A percentile compares a stretch with the other conserved stretches of the same genome.
phyloP scores from a whole-genome alignment of 1,284 basidiomycete species.

The Microbotryomycetes sp. region DNA sequence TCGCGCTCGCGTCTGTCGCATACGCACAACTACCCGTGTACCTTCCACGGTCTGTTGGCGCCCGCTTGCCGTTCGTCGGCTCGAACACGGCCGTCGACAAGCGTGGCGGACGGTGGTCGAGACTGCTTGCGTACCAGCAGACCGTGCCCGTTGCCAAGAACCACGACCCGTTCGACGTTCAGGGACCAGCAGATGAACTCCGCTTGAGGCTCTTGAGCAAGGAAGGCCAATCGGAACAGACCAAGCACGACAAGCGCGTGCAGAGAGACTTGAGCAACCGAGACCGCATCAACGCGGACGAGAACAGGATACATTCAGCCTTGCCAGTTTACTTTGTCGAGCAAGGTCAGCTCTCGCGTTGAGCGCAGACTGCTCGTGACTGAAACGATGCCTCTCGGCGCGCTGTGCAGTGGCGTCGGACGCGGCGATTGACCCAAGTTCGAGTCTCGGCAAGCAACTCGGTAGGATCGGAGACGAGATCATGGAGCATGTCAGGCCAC shows the following conservation, averaged over 20 bases:
- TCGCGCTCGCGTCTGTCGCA: constrained; percentile 13
- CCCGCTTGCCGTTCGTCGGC: constrained; percentile 14
- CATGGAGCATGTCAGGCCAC: constrained; percentile 7
- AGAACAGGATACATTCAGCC: constrained; percentile 12
- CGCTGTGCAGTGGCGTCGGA: not conserved
- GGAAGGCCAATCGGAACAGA: constrained; percentile 18
- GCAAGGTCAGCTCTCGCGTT: constrained; percentile 4
- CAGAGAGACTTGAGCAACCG: constrained; percentile 16
- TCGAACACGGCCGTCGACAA: not conserved
- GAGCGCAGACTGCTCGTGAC: not conserved
- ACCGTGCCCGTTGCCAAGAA: constrained; percentile 4
- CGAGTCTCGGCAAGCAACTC: not conserved
- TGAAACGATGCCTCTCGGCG: too few species aligned
- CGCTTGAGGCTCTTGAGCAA: constrained; percentile 22
- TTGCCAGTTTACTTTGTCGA: constrained; percentile 26
- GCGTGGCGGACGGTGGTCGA: not conserved
- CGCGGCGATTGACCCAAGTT: not conserved
- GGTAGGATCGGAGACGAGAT: constrained; percentile 5
- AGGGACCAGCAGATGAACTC: constrained; percentile 23
- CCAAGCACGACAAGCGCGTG: constrained; percentile 22
- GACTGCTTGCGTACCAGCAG: constrained; percentile 8
- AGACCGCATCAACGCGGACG: constrained; percentile 8
- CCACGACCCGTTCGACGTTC: constrained; percentile 9
- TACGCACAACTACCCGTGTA: constrained; percentile 9
- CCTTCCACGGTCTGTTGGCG: constrained; percentile 2